Evolutionary conservation across 345 rosid genomes (phyloP).

Genomic region (Gynandropsis gynandra): DNA sequence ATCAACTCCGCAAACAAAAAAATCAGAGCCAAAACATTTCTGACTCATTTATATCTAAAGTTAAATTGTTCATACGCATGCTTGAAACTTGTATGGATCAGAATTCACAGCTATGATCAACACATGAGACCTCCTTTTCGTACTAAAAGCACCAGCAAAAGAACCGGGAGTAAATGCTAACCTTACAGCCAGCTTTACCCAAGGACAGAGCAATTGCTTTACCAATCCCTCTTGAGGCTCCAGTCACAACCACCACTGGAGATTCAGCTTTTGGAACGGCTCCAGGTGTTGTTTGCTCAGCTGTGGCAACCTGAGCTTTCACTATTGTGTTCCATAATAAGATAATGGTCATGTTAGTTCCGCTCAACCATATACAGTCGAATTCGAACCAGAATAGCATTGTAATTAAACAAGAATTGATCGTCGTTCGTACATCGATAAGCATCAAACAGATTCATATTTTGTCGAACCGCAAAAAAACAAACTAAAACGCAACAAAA

Average conservation of each 20-base stretch:
- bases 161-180: slow-evolving; percentile 10
- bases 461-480: no score
- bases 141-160: background rate
- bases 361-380: no score
- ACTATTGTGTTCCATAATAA: slow-evolving; percentile 28
- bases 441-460: background rate
- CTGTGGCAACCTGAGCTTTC: slow-evolving; percentile 66
- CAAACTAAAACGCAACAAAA: no score
- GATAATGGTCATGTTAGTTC: background rate
- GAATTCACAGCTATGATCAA: background rate
- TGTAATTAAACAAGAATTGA: background rate
- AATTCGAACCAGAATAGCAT: no score
- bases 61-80: background rate
- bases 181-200: slow-evolving; percentile 85
- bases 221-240: slow-evolving; percentile 99
- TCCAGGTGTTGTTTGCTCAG: slow-evolving; percentile 40
- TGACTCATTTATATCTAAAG: background rate
- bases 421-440: background rate
- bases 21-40: slow-evolving; percentile 2
- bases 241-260: slow-evolving; percentile 81
- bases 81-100: background rate
- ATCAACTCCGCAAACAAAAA: background rate
- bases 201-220: slow-evolving; percentile 83
- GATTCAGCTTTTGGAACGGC: slow-evolving; percentile 51
- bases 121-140: background rate